phyloP scores from a whole-genome alignment of 305 asterid species.

The Coffea humblotiana region DNA sequence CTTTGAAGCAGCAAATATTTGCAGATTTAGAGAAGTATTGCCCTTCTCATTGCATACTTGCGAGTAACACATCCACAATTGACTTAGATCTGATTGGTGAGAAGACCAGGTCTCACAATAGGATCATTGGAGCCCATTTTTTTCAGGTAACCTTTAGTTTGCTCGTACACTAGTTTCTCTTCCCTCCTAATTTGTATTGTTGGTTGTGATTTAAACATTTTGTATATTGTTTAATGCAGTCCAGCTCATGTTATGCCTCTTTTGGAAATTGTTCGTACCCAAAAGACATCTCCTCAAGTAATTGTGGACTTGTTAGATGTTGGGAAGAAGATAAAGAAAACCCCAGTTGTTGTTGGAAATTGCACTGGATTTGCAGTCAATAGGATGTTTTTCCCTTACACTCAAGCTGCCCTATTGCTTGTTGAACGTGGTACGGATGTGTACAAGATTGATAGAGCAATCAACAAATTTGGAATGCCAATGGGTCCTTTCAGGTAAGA shows the following conservation, averaged over 20 bases:
- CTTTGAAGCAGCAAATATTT: conserved; percentile 95
- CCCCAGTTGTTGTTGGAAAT: conserved; percentile 95
- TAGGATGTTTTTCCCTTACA: conserved; percentile 96
- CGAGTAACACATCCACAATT: conserved; percentile 97
- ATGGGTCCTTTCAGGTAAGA: conserved; percentile 98
- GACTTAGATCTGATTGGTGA: conserved; percentile 87
- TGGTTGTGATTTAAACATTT: conserved; percentile 2
- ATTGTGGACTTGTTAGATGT: conserved; percentile 85
- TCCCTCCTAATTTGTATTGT: conserved; percentile 9
- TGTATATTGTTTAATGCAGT: conserved; percentile 44
- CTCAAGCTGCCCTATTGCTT: conserved; percentile 90
- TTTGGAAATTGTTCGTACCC: conserved; percentile 89
- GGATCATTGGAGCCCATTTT: conserved; percentile 97
- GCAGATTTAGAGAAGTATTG: conserved; percentile 84
- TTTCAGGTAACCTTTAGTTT: conserved; percentile 60
- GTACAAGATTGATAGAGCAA: conserved; percentile 69
- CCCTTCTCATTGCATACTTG: conserved; percentile 92
- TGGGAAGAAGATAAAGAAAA: conserved; percentile 92
- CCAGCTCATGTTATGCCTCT: conserved; percentile 99
- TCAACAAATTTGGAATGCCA: conserved; percentile 95
- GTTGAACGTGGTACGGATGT: conserved; percentile 87
- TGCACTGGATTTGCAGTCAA: conserved; percentile 99
- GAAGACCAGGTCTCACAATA: conserved; percentile 79
- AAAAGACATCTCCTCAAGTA: conserved; percentile 85
- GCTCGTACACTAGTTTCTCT: neutral